Evolutionary conservation across 2,329 filamentous ascomycete genomes (phyloP), one percentile per base, ranked within the genome.

Genomic region (Aspergillus thermomutatus): DNA sequence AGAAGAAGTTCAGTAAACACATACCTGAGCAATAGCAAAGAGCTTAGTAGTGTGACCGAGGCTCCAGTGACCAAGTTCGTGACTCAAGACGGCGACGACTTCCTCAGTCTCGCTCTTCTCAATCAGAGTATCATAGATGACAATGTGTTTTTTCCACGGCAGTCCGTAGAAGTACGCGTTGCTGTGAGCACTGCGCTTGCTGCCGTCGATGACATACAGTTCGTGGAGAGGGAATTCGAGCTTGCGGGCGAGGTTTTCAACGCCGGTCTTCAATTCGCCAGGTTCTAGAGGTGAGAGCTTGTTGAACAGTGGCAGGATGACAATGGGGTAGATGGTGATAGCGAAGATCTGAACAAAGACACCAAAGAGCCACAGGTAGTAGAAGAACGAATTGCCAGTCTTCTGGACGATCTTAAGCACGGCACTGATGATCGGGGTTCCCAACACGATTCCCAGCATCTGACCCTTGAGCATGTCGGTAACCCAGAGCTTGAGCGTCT

Each of bases 81-180:
- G 94, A 37, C 91, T 92, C 53, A 99, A 81, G 53, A 99, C 92
- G 63, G 94, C 93, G 57, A 96, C 91, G 43, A 99, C 92, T 76
- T 99, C 94, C 70, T 94, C 84, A 3, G 90, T 87, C 60, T 92
- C 86, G 73, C 89, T 94, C 84, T 97, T 96, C 77, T 97, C 93
- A 61, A 99, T 92, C 61, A 99, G 79, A 4, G 95, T 99, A 73
- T 99, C 94, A 74, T 96, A 99, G 71, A 99, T 95, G 69, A 99
- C 94, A 80, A 99, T 99, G 80, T 97, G 95, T 84, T 97, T 97
- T 84, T 97, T 97, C 92, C 93, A 99, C 45, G 94, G 94, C 55
- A 99, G 84, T 59, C 94, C 94, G 68, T 95, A 97, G 80, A 99
- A 99, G 77, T 95, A 96, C 21, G 91, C 90, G 70, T 96, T 96